Conservation (phyloP, 116 monocot species). For the Phalaenopsis hybrid region DNA sequence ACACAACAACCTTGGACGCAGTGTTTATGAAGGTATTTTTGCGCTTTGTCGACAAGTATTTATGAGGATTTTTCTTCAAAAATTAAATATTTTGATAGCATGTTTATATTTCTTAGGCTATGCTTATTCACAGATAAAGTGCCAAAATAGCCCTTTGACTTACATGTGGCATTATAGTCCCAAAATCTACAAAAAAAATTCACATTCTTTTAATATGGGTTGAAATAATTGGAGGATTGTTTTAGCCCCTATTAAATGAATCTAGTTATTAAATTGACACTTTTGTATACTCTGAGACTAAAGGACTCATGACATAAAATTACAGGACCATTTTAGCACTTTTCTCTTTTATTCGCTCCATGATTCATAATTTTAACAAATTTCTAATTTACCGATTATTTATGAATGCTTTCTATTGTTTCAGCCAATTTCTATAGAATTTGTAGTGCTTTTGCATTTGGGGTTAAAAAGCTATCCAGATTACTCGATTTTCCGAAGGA, state of each 20-base stretch:
- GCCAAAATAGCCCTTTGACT: no score
- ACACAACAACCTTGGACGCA: constrained; percentile 92
- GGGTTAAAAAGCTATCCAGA: constrained; percentile 54
- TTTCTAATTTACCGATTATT: neutral
- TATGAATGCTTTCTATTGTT: constrained; percentile 6
- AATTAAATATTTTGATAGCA: neutral
- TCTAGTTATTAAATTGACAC: no score
- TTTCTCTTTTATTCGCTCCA: neutral
- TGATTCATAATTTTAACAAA: neutral
- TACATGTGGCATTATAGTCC: no score
- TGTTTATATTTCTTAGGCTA: neutral
- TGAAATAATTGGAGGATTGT: no score
- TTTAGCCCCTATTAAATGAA: no score
- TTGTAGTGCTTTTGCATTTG: constrained; percentile 76
- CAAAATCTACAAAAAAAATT: no score
- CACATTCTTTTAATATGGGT: no score
- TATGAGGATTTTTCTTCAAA: neutral
- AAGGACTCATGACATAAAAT: no score
- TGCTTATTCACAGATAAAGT: neutral
- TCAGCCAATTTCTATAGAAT: constrained; percentile 77
- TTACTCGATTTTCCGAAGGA: constrained; percentile 52
- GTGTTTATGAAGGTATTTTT: constrained; percentile 82
- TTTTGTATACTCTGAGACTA: no score
- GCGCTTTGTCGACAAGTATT: neutral
- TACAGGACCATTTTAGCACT: no score